These are phyloP conservation scores for Aspergillus awamori DNA, from an alignment of 2,329 filamentous ascomycete species.

Conservation along the genomic window DNA sequence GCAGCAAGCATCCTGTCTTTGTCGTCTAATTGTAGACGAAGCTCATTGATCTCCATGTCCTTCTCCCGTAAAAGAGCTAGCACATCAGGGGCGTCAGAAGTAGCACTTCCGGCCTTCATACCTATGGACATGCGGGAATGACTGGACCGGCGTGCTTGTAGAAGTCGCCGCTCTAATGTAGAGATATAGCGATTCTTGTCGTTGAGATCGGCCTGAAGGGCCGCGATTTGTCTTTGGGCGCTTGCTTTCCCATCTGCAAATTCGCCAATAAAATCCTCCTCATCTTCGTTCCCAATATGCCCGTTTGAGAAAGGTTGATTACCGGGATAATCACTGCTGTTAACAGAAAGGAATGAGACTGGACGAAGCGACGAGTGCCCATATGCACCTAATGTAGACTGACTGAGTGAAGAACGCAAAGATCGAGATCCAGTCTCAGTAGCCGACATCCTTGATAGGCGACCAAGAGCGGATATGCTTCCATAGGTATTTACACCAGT, in stretches of 20 bases:
- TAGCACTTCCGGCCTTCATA: constrained; percentile 65
- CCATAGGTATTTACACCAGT: constrained; percentile 85
- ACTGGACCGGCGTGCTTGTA: constrained; percentile 88
- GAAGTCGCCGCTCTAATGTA: constrained; percentile 85
- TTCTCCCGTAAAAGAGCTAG: constrained; percentile 78
- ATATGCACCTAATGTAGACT: constrained; percentile 56
- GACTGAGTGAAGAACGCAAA: constrained; percentile 69
- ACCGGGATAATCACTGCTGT: constrained; percentile 45
- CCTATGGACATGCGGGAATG: constrained; percentile 83
- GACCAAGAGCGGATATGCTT: constrained; percentile 68
- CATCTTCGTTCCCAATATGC: constrained; percentile 48
- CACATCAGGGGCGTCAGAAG: constrained; percentile 78
- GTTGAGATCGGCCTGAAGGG: constrained; percentile 91
- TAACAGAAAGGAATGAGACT: constrained; percentile 66
- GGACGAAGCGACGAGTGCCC: constrained; percentile 63
- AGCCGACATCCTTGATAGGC: constrained; percentile 63
- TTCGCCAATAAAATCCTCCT: constrained; percentile 75
- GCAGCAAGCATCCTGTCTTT: constrained; percentile 93
- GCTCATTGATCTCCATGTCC: constrained; percentile 86
- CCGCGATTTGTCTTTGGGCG: constrained; percentile 79
- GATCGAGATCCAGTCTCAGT: constrained; percentile 54
- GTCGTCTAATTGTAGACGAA: constrained; percentile 87
- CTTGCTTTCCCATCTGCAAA: constrained; percentile 85
- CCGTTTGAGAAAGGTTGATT: constrained; percentile 35
- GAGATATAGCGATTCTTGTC: constrained; percentile 97